Evolutionary conservation across 306 rosid species (phyloP).

Genomic region (Purshia tridentata): DNA sequence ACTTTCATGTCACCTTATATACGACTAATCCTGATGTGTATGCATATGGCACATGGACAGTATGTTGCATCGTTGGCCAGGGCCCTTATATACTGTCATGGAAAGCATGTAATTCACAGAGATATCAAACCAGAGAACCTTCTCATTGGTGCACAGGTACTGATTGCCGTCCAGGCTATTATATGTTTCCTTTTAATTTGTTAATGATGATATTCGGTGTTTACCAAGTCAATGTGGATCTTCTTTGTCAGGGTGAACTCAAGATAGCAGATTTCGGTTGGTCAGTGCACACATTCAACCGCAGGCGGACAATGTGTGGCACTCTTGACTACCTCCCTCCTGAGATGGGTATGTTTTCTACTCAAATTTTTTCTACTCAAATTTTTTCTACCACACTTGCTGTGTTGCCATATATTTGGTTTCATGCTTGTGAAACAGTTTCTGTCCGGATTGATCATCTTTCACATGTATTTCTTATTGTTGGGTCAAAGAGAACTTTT

Average conservation of each 20-base stretch:
- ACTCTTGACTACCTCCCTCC: constrained; percentile 98
- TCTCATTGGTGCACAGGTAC: constrained; percentile 89
- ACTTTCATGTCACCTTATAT: not conserved
- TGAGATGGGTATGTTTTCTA: constrained; percentile 77
- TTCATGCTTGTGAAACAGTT: not conserved
- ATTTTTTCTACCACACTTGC: too few relatives aligned
- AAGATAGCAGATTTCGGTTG: constrained; percentile 99
- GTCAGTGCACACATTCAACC: constrained; percentile 99
- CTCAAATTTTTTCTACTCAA: too few relatives aligned
- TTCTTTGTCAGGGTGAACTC: constrained; percentile 73
- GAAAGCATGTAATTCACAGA: constrained; percentile 97
- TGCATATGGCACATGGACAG: constrained; percentile 42
- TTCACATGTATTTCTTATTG: not conserved
- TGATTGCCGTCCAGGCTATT: constrained; percentile 21
- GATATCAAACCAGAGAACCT: constrained; percentile 99
- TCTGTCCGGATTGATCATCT: not conserved
- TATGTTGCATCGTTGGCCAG: constrained; percentile 93
- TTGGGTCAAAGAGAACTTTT: not conserved
- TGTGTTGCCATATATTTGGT: too few relatives aligned
- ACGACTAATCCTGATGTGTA: not conserved
- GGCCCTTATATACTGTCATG: constrained; percentile 98
- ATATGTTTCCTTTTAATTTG: constrained; percentile 16
- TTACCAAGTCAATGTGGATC: constrained; percentile 22
- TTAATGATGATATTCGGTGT: constrained; percentile 12
- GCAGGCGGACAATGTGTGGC: constrained; percentile 98